phyloP scores from a whole-genome alignment of 2,329 filamentous ascomycete genomes.

The Fusarium aywerte region DNA sequence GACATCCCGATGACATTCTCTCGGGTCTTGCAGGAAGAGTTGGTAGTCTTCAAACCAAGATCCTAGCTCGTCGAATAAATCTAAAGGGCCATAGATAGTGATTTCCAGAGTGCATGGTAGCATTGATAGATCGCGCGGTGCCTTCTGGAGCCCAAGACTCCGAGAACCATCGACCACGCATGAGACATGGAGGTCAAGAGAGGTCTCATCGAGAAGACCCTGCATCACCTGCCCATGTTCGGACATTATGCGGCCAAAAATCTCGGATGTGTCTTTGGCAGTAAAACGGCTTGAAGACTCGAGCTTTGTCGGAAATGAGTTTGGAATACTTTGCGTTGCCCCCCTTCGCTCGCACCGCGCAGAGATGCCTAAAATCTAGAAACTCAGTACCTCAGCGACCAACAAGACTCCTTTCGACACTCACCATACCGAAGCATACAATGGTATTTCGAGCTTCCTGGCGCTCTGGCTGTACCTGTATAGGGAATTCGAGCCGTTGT shows the following conservation, averaged over 20 bases:
- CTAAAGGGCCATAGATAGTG: conserved; percentile 48
- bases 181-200: neutral
- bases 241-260: neutral
- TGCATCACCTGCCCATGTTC: conserved; percentile 26
- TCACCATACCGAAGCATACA: conserved; percentile 33
- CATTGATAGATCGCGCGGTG: accelerated
- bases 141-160: neutral
- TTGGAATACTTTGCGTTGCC: accelerated
- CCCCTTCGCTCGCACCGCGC: neutral
- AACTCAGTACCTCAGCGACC: neutral
- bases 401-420: accelerated
- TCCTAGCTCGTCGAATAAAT: conserved; percentile 46
- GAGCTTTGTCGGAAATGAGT: neutral
- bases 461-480: neutral
- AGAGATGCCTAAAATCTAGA: conserved; percentile 9
- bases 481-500: neutral
- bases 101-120: conserved; percentile 31
- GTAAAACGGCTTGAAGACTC: conserved; percentile 5
- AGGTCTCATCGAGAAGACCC: conserved; percentile 21
- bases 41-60: conserved; percentile 48
- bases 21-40: conserved; percentile 52
- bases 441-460: accelerated
- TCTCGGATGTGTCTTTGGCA: neutral
- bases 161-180: neutral
- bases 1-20: conserved; percentile 41